Evolutionary conservation across 768 basidiomycete genomes (phyloP).

Genomic region (Trichaptum fuscoviolaceum): DNA sequence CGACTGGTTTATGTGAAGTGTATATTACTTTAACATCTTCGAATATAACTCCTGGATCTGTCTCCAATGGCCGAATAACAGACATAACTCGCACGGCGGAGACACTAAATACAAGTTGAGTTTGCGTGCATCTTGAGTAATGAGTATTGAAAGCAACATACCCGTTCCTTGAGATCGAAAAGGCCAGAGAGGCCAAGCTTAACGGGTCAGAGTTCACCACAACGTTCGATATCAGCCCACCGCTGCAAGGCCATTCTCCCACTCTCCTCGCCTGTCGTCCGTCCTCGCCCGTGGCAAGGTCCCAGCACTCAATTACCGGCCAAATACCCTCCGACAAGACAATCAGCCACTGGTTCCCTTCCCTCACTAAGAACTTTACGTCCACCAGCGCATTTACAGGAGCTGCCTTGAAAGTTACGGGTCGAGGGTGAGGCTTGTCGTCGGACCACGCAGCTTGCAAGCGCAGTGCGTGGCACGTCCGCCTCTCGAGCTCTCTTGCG

Average conservation of each 20-base stretch:
- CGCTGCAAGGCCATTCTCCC: constrained; percentile 50
- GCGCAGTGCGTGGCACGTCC: constrained; percentile 37
- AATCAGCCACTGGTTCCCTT: constrained; percentile 39
- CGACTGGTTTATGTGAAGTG: not conserved
- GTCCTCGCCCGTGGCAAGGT: constrained; percentile 25
- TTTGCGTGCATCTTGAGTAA: not conserved
- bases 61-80: not conserved
- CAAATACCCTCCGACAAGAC: constrained; percentile 57
- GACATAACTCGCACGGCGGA: not conserved
- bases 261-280: constrained; percentile 21
- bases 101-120: not conserved
- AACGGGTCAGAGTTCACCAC: constrained; percentile 41
- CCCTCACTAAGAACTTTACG: constrained; percentile 47
- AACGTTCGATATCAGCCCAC: constrained; percentile 45
- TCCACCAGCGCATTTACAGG: constrained; percentile 42
- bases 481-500: constrained; percentile 38
- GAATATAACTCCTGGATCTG: not conserved
- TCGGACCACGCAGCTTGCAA: constrained; percentile 47
- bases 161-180: constrained; percentile 36
- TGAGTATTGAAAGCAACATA: not conserved
- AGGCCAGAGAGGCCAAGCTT: constrained; percentile 44
- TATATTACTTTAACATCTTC: not conserved
- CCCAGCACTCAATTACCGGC: constrained; percentile 54
- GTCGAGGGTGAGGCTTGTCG: constrained; percentile 11
- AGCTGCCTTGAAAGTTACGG: constrained; percentile 21